phyloP scores from a whole-genome alignment of 768 basidiomycete genomes.

The Suillus occidentalis region DNA sequence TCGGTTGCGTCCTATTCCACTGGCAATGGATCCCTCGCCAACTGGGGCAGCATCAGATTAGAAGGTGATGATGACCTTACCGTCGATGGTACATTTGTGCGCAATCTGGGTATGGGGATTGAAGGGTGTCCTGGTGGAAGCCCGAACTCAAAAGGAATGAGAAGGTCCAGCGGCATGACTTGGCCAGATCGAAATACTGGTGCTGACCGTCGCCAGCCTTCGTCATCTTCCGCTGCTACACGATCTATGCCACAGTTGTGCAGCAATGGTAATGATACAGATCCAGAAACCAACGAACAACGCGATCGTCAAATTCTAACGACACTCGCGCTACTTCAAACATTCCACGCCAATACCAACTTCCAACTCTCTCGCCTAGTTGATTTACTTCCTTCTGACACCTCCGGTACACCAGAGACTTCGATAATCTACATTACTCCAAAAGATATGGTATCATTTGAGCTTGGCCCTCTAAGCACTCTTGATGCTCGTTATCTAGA shows the following conservation, averaged over 20 bases:
- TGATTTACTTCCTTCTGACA: constrained; percentile 22
- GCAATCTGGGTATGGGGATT: constrained; percentile 69
- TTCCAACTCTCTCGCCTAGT: constrained; percentile 54
- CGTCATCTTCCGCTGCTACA: constrained; percentile 28
- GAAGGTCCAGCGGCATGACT: constrained; percentile 52
- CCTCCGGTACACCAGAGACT: constrained; percentile 15
- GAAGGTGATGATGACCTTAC: constrained; percentile 69
- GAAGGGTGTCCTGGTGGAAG: constrained; percentile 53
- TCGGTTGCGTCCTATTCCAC: constrained; percentile 50
- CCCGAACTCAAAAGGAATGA: constrained; percentile 38
- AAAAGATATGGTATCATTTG: constrained; percentile 65
- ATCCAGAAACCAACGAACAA: constrained; percentile 22
- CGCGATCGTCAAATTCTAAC: constrained; percentile 40
- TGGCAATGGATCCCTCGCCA: constrained; percentile 41
- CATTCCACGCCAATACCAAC: constrained; percentile 64
- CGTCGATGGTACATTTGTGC: constrained; percentile 41
- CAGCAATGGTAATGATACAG: constrained; percentile 9
- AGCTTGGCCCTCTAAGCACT: constrained; percentile 71
- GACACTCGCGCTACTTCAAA: constrained; percentile 62
- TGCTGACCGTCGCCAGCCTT: constrained; percentile 31
- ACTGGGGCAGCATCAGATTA: constrained; percentile 58
- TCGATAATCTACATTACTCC: constrained; percentile 50
- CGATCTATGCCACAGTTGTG: constrained; percentile 31
- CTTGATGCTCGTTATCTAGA: constrained; percentile 75
- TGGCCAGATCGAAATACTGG: constrained; percentile 42